phyloP scores from a whole-genome alignment of 371 early-diverging fungal species.

The Scutellospora calospora region DNA sequence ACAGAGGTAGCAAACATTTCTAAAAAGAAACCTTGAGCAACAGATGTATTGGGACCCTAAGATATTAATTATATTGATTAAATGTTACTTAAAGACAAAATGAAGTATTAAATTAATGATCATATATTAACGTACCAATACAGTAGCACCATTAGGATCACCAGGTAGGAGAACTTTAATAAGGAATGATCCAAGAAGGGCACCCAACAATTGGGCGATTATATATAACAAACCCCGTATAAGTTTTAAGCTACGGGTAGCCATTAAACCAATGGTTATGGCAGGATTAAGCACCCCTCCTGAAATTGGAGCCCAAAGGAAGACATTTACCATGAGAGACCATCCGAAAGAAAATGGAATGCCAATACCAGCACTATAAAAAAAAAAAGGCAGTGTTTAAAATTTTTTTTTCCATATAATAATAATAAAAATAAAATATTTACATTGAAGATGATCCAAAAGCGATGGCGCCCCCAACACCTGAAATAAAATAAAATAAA shows the following conservation, averaged over 20 bases:
- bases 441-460: neutral
- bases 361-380: neutral
- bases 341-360: slow-evolving; percentile 22
- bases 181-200: neutral
- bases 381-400: neutral
- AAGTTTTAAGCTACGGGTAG: neutral
- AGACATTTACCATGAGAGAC: slow-evolving; percentile 4
- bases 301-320: neutral
- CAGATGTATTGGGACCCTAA: neutral
- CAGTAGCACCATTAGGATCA: neutral
- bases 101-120: neutral
- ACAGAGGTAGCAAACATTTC: slow-evolving; percentile 33
- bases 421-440: neutral
- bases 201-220: slow-evolving; percentile 2
- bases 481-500: neutral
- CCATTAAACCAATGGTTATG: neutral
- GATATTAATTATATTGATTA: neutral
- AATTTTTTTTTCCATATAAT: neutral
- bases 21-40: slow-evolving; percentile 11
- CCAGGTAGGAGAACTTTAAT: neutral
- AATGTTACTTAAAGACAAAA: neutral
- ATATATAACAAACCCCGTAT: neutral
- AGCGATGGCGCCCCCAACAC: neutral
- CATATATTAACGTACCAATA: neutral
- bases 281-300: slow-evolving; percentile 8